Evolutionary conservation across 108 stramenopile species (phyloP).

Genomic region (Epithemia pelagica): DNA sequence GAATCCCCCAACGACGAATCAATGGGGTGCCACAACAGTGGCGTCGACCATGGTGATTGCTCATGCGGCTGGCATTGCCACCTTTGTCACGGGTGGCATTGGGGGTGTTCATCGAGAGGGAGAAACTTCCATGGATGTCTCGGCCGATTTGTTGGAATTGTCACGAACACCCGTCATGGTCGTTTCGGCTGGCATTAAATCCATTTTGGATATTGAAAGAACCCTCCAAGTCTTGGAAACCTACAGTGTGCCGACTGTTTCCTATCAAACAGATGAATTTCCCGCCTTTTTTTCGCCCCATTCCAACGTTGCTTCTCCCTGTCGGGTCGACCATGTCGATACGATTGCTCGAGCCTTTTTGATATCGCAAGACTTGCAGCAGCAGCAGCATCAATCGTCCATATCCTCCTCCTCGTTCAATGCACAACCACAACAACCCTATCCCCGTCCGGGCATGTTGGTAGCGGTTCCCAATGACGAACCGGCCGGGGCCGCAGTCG

Average conservation of each 20-base stretch:
- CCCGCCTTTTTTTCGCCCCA: slow-evolving; percentile 95
- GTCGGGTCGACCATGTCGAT: slow-evolving; percentile 52
- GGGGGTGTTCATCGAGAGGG: slow-evolving; percentile 94
- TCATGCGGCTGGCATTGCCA: slow-evolving; percentile 75
- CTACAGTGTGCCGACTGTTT: slow-evolving; percentile 80
- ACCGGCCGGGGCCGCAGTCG: slow-evolving; percentile 80
- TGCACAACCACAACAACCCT: too few species aligned
- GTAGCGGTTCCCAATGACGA: slow-evolving; percentile 93
- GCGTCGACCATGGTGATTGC: slow-evolving; percentile 91
- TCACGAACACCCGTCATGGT: slow-evolving; percentile 89
- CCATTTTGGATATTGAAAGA: slow-evolving; percentile 87
- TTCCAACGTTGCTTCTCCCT: slow-evolving; percentile 57
- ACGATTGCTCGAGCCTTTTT: slow-evolving; percentile 71
- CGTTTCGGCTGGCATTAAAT: slow-evolving; percentile 96
- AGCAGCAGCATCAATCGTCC: slow-evolving; percentile 11
- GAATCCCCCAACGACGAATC: slow-evolving; percentile 3
- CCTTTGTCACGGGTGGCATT: slow-evolving; percentile 92
- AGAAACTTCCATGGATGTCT: slow-evolving; percentile 80
- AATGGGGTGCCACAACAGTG: slow-evolving; percentile 84
- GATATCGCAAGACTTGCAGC: slow-evolving; percentile 40
- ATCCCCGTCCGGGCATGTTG: slow-evolving; percentile 78
- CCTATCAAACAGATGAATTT: slow-evolving; percentile 80
- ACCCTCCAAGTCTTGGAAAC: slow-evolving; percentile 98
- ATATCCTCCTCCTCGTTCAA: neutral
- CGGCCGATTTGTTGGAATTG: slow-evolving; percentile 92